These are phyloP conservation scores for Paracoccidioides lutzii DNA, from an alignment of 2,329 filamentous ascomycete genomes.

Conservation along the genomic window DNA sequence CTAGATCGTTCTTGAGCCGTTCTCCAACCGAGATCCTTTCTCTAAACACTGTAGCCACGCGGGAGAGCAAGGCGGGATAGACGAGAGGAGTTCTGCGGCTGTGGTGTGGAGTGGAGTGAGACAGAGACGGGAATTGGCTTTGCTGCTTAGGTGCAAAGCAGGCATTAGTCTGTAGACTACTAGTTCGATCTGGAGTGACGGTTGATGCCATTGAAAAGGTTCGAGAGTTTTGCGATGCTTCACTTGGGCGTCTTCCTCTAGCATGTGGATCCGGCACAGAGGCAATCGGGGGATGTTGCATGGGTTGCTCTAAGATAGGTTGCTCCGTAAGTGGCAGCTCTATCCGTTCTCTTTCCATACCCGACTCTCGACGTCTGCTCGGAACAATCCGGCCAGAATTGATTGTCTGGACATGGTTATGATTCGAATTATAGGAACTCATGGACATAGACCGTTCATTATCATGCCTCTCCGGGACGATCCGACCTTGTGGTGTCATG, in stretches of 20 bases:
- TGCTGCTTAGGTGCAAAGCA: slow-evolving; percentile 43
- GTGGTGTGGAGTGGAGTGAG: slow-evolving; percentile 48
- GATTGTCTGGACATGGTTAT: slow-evolving; percentile 74
- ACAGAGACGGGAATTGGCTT: slow-evolving; percentile 25
- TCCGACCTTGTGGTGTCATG: slow-evolving; percentile 80
- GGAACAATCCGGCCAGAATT: slow-evolving; percentile 77
- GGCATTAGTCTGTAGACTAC: slow-evolving; percentile 43
- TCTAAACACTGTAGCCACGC: slow-evolving; percentile 82
- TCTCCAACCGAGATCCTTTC: slow-evolving; percentile 78
- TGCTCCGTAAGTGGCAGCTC: slow-evolving; percentile 33
- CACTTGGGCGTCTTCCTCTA: slow-evolving; percentile 30
- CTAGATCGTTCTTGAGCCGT: slow-evolving; percentile 88
- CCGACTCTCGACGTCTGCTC: slow-evolving; percentile 51
- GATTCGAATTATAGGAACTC: slow-evolving; percentile 67
- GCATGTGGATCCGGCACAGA: slow-evolving; percentile 12
- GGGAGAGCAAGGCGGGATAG: slow-evolving; percentile 86
- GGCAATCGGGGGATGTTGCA: neutral
- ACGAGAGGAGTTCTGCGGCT: slow-evolving; percentile 66
- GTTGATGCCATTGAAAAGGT: slow-evolving; percentile 86
- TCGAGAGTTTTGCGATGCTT: slow-evolving; percentile 37
- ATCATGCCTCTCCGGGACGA: slow-evolving; percentile 82
- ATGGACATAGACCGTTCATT: slow-evolving; percentile 96
- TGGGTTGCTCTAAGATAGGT: slow-evolving; percentile 27
- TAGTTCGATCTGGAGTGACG: slow-evolving; percentile 44
- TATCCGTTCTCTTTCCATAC: slow-evolving; percentile 12